A percentile compares a stretch with the other conserved stretches of the same genome.
Conservation (phyloP, 148 eudicot species). For the Fagopyrum homotropicum region DNA sequence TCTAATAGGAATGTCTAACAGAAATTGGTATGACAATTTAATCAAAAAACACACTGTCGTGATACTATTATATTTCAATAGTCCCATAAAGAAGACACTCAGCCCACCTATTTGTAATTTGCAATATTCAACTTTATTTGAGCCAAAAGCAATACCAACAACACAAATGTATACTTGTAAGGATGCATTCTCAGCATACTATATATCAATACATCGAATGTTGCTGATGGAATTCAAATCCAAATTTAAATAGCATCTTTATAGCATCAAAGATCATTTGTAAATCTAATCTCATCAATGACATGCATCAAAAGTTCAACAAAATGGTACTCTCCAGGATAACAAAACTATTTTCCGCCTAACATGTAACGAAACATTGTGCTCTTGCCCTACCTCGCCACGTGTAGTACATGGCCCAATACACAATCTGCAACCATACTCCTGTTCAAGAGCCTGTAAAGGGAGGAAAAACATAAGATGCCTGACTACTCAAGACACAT, state of each 20-base stretch:
- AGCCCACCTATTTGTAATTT: not conserved
- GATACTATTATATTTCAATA: not conserved
- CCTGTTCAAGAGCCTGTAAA: conserved; percentile 68
- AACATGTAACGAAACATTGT: not conserved
- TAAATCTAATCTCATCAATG: not conserved
- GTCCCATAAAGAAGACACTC: not conserved
- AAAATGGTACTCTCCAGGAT: not conserved
- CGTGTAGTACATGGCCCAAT: conserved; percentile 98
- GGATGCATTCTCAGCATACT: not conserved
- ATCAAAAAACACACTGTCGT: not conserved
- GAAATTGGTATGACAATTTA: not conserved
- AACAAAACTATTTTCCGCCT: not conserved
- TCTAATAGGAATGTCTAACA: not conserved
- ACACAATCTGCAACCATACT: conserved; percentile 87
- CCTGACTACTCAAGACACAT: not conserved
- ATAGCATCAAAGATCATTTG: not conserved
- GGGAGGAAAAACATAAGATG: not conserved
- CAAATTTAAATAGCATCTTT: conserved; percentile 1
- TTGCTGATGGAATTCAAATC: not conserved
- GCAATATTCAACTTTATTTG: not conserved
- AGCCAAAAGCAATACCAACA: not conserved
- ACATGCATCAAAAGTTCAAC: not conserved
- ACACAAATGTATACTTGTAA: not conserved
- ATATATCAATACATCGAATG: not conserved
- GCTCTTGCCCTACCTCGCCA: conserved; percentile 61